Base-by-base conservation (phyloP, 2,329 filamentous ascomycete genomes). In the Fusarium secorum region DNA sequence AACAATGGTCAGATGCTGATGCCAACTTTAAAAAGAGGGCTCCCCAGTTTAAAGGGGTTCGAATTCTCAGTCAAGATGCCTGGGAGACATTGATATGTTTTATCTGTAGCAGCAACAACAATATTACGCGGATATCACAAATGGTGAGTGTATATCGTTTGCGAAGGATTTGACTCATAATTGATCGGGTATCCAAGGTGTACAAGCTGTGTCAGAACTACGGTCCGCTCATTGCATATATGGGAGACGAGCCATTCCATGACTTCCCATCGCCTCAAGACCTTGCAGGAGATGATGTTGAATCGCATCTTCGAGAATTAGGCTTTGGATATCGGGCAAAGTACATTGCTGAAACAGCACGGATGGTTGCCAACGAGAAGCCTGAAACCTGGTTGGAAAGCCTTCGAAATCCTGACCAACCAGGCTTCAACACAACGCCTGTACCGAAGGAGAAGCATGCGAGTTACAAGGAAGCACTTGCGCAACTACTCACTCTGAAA, bases 21-120 rank as follows among this genome's bases (percentile, higher is more conserved):
- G 81, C 91, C 30, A 98, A 98, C 79, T 99, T 99, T 82, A 91
- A 90, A 75, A 92, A 91, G 77, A 93, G 93, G 73, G 95, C 96
- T 0, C 91, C 93, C 0, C 90, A 91, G 60, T 99, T 99, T 79
- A 91, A 91, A 0, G 96, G 97, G 17, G 92, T 99, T 60, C 90
- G 96, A 26, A 98, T 99, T 72, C 83, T 99, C 46, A 93, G 91
- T 75, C 96, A 99, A 82, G 95, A 98, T 83, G 91, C 95, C 2
- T 99, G 97, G 96, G 96, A 99, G 81, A 90, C 96, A 1, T 85
- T 99, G 26, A 85, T 99, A 28, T 91, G 92, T 61, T 99, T 99
- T 81, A 99, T 99, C 71, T 99, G 96, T 85, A 98, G 95, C 81
- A 97, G 94, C 81, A 99, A 99, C 82, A 99, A 99, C 83, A 98